Percentiles rank a stretch among this genome's conserved stretches.
phyloP scores from a whole-genome alignment of 768 basidiomycete genomes.

The Rhizopogon salebrosus region DNA sequence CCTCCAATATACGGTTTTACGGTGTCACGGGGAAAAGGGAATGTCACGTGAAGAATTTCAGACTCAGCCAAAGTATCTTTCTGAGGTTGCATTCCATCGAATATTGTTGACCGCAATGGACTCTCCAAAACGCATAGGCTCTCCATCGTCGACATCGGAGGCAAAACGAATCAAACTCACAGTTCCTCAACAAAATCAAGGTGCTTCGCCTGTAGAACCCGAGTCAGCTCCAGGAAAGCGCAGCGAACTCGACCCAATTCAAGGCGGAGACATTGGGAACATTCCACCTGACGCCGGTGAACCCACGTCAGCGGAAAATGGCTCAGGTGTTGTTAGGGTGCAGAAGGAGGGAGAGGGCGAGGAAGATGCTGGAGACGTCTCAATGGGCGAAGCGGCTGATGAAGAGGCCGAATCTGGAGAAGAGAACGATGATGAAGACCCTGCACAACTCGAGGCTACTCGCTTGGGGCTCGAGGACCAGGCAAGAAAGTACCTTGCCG shows the following conservation, averaged over 20 bases:
- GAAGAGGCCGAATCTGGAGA: constrained; percentile 76
- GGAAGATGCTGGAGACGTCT: constrained; percentile 69
- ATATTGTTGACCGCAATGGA: constrained; percentile 41
- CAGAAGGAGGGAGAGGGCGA: constrained; percentile 54
- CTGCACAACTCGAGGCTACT: constrained; percentile 77
- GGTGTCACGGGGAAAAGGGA: no score
- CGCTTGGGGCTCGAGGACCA: constrained; percentile 78
- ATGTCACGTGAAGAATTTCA: no score
- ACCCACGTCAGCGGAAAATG: constrained; percentile 5
- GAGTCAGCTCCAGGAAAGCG: constrained; percentile 81
- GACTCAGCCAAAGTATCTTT: neutral
- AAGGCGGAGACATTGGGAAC: constrained; percentile 76
- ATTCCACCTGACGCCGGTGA: constrained; percentile 34
- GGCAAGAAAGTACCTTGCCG: constrained; percentile 90
- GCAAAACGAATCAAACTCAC: constrained; percentile 56
- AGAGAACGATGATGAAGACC: constrained; percentile 82
- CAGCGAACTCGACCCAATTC: constrained; percentile 80
- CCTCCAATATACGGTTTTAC: no score
- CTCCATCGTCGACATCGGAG: constrained; percentile 49
- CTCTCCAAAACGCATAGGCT: constrained; percentile 62
- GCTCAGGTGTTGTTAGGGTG: constrained; percentile 29
- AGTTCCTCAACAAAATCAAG: constrained; percentile 50
- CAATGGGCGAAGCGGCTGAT: constrained; percentile 75
- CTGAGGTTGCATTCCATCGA: constrained; percentile 6
- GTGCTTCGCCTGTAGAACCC: constrained; percentile 72